phyloP scores from a whole-genome alignment of 768 basidiomycete species.

The Boletus tylopilopsis region DNA sequence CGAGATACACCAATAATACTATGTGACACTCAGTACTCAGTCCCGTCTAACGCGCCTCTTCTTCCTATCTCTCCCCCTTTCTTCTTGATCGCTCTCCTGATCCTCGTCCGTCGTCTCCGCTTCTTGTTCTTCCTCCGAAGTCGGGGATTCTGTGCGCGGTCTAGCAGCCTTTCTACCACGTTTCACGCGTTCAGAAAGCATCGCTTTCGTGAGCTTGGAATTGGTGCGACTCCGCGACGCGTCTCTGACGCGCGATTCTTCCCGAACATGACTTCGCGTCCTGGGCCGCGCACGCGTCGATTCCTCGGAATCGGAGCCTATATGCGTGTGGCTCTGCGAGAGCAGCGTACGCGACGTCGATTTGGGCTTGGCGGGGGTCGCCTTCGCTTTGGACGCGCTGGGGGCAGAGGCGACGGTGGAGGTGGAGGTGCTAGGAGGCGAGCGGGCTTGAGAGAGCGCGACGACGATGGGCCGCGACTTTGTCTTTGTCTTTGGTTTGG shows the following conservation, averaged over 20 bases:
- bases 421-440: slow-evolving; percentile 6
- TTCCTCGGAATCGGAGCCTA: slow-evolving; percentile 22
- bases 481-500: slow-evolving; percentile 12
- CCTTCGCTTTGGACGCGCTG: slow-evolving; percentile 2
- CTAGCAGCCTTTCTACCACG: background rate
- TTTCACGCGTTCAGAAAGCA: slow-evolving; percentile 1
- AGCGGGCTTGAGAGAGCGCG: slow-evolving; percentile 4
- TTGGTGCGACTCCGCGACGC: slow-evolving; percentile 1
- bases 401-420: background rate
- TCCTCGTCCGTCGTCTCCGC: slow-evolving; percentile 3
- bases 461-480: slow-evolving; percentile 16
- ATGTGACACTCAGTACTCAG: background rate
- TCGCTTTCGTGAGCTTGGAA: slow-evolving; percentile 8
- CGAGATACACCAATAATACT: no score
- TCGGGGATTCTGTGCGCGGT: background rate
- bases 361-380: slow-evolving; percentile 8
- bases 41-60: slow-evolving; percentile 23
- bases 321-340: slow-evolving; percentile 19
- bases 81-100: slow-evolving; percentile 11
- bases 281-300: slow-evolving; percentile 18
- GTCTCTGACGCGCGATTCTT: slow-evolving; percentile 19
- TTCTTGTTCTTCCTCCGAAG: slow-evolving; percentile 11
- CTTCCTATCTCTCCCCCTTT: slow-evolving; percentile 26
- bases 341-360: slow-evolving; percentile 15
- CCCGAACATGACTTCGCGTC: slow-evolving; percentile 23